Evolutionary conservation across 2,329 filamentous ascomycete species (phyloP), one percentile per base, ranked within the genome.

Genomic region (Cephalotrichum gorgonifer): DNA sequence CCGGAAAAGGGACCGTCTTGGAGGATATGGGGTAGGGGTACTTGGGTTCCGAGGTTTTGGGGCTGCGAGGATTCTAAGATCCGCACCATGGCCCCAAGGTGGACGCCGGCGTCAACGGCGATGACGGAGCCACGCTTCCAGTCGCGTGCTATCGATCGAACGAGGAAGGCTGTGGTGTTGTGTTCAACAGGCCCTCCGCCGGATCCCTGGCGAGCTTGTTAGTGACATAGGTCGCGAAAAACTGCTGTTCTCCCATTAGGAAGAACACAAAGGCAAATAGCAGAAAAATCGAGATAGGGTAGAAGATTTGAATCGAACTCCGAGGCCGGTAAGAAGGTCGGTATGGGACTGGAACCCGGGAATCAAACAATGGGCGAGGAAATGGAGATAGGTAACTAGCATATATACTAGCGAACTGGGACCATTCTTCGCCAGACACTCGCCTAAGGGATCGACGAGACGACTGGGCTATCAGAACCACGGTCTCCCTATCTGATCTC

Each of bases 31-130:
- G 67, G 66, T 15, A 75, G 64, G 4, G 66, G 50, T 6, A 69
- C 52, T 3, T 62, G 53, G 6, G 56, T 51, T 11, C 64, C 65
- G 7, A 74, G 63, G 2, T 60, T 61, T 8, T 57, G 9, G 11
- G 68, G 70, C 49, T 66, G 65, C 3, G 71, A 71, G n/a, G 71
- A 62, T 53, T 88, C 75, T 25, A 98, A 73, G 44, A 95, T 86
- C 44, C 79, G 76, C n/a, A 81, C 80, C 50, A 98, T 95, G 49
- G 88, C 82, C 26, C 87, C 82, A 38, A 98, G 77, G 63, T 96
- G 86, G 28, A 90, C 88, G 44, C 93, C 93, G 9, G 89, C 90
- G 70, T 98, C 93, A 47, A 98, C 85, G n/a, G 91, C 89, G 26
- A 97, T 73, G 38, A 96, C 66, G 0, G 89, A 96, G 42, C 86